A percentile compares a stretch with the other conserved stretches of the same genome.
phyloP scores from a whole-genome alignment of 2,329 filamentous ascomycete genomes.

The Scopulariopsis brevicaulis region DNA sequence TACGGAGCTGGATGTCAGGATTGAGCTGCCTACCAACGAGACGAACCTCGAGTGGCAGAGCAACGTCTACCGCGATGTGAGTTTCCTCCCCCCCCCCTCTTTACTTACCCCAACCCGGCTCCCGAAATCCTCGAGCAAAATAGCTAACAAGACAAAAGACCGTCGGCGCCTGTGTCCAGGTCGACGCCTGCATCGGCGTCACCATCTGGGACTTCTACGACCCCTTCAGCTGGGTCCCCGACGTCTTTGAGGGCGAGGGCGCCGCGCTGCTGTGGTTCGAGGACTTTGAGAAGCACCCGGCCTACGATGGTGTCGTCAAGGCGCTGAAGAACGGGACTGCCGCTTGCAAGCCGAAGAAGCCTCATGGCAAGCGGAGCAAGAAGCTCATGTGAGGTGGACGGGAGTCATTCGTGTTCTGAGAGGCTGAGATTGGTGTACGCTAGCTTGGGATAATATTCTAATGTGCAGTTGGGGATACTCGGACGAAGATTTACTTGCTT shows the following conservation, averaged over 20 bases:
- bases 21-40: constrained; percentile 16
- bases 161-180: constrained; percentile 17
- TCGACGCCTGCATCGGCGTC: constrained; percentile 17
- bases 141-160: background rate
- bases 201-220: constrained; percentile 24
- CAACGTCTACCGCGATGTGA: constrained; percentile 15
- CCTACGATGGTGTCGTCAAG: constrained; percentile 16
- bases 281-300: constrained; percentile 28
- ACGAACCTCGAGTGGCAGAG: constrained; percentile 17
- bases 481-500: background rate
- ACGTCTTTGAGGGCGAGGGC: constrained; percentile 25
- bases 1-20: constrained; percentile 43
- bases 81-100: background rate
- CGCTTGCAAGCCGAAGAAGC: constrained; percentile 3
- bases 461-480: background rate
- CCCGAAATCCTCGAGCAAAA: background rate
- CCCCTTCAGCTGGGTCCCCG: constrained; percentile 27
- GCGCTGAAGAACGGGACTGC: background rate
- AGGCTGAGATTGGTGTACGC: background rate
- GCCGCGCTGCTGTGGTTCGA: constrained; percentile 28
- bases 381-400: background rate
- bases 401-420: constrained; percentile 37
- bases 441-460: background rate
- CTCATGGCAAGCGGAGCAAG: background rate
- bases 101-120: background rate